These are phyloP conservation scores for Cadophora malorum DNA, from an alignment of 2,329 filamentous ascomycete genomes.

Conservation along the genomic window DNA sequence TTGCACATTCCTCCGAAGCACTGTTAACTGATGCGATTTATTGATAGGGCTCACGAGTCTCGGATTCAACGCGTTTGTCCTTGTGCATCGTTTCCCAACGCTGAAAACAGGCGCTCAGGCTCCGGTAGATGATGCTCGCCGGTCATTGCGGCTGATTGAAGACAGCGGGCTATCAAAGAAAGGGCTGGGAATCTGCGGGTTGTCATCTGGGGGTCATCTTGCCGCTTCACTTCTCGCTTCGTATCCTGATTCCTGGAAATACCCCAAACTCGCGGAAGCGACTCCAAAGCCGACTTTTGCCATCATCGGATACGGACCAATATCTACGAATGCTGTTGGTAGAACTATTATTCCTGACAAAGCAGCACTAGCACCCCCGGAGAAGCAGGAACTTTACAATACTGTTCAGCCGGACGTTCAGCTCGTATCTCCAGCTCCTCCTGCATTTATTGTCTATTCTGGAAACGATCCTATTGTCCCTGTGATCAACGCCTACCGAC, in stretches of 20 bases:
- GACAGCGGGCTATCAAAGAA: not conserved
- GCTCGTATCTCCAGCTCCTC: conserved; percentile 5
- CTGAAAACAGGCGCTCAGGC: conserved; percentile 18
- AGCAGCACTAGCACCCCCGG: conserved; percentile 15
- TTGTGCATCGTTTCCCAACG: conserved; percentile 23
- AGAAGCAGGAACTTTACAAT: conserved; percentile 21
- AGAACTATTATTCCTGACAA: conserved; percentile 23
- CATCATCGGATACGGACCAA: conserved; percentile 21
- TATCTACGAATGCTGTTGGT: conserved; percentile 22
- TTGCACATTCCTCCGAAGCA: too few species aligned
- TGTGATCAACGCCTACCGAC: conserved; percentile 17
- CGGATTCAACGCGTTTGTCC: conserved; percentile 18
- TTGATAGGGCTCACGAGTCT: conserved; percentile 9
- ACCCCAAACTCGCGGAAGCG: not conserved
- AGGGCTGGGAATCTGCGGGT: conserved; percentile 7
- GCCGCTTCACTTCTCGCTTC: conserved; percentile 12
- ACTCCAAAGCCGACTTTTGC: conserved; percentile 18
- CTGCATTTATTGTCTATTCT: conserved; percentile 22
- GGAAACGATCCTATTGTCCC: conserved; percentile 22
- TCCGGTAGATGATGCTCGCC: conserved; percentile 21
- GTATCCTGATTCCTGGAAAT: conserved; percentile 14
- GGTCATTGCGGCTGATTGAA: conserved; percentile 13
- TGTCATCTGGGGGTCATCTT: conserved; percentile 24
- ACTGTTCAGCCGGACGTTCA: conserved; percentile 21
- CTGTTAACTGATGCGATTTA: not conserved